phyloP scores from a whole-genome alignment of 2,329 filamentous ascomycete genomes.

The Teratosphaeria zuluensis region DNA sequence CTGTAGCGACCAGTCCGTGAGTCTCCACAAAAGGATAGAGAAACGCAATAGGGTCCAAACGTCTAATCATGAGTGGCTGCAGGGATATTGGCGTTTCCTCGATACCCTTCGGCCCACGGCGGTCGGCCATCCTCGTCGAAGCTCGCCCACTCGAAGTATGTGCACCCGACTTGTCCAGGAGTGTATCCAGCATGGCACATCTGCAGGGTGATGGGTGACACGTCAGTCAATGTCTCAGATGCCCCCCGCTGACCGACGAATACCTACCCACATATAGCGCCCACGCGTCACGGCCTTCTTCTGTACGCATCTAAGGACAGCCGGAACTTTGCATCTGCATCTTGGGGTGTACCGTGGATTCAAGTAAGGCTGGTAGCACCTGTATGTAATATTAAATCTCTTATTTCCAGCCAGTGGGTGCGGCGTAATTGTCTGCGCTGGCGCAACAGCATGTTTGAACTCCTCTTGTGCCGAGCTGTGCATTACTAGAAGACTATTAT shows the following conservation, averaged over 20 bases:
- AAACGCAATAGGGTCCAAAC: too few species aligned
- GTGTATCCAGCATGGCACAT: conserved; percentile 71
- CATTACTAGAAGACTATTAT: conserved; percentile 92
- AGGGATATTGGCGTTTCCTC: conserved; percentile 23
- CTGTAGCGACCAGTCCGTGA: too few species aligned
- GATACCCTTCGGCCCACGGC: conserved; percentile 41
- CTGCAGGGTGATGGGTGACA: too few species aligned
- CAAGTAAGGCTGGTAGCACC: conserved; percentile 68
- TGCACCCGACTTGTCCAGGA: conserved; percentile 55
- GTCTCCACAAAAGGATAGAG: too few species aligned
- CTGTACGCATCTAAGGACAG: conserved; percentile 67
- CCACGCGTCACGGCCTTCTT: conserved; percentile 67
- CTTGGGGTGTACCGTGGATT: conserved; percentile 69
- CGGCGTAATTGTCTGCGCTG: conserved; percentile 66
- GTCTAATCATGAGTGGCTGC: not conserved
- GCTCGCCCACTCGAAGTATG: conserved; percentile 75
- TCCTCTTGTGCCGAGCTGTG: conserved; percentile 92
- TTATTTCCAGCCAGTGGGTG: conserved; percentile 73
- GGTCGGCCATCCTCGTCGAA: conserved; percentile 84
- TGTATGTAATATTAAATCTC: conserved; percentile 89
- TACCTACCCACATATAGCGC: conserved; percentile 67
- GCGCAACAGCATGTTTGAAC: conserved; percentile 84
- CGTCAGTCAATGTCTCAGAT: too few species aligned
- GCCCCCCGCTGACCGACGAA: too few species aligned
- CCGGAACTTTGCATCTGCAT: conserved; percentile 64